Evolutionary conservation across 352 stramenopile species (phyloP), one percentile per base, ranked within the genome.

Genomic region (Pythium aristosporum): DNA sequence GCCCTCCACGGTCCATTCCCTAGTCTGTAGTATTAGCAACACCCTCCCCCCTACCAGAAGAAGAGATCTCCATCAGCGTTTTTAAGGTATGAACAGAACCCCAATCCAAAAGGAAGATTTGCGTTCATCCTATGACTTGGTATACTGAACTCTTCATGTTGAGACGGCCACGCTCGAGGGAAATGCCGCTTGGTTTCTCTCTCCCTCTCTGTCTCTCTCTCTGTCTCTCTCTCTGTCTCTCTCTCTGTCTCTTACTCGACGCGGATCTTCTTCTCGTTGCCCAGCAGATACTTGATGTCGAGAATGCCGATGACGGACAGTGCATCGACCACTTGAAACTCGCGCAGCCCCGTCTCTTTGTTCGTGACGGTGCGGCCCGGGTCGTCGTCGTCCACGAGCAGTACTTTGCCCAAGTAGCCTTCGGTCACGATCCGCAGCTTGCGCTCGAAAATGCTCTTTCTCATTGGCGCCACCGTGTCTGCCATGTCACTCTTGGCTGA

Each of bases 211-310:
- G n/a, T n/a, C n/a, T n/a, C n/a, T n/a, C n/a, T n/a, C n/a, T n/a
- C 39, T 44, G 39, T 4, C 10, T 44, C 39, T 44, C 3, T 16
- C 39, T 44, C 3, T 44, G 7, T 16, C 10, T 18, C 37, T 46
- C 18, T 46, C 5, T 21, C 39, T 20, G 1, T 5, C 1, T 37
- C 18, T 42, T 48, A 63, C 44, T 55, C 20, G n/a, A 63, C 20
- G 21, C 56, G 56, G 43, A 63, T 43, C 20, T 63, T 63, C 34
- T 63, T 63, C 12, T 52, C 56, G 6, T 71, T 73, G 32, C 68
- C 69, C 18, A 87, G 61, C 39, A 87, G 69, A 47, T 71, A 69
- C 42, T 85, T 88, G 53, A 88, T 83, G 49, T 84, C 76, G 13
- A 84, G 23, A 30, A 88, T 84, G 23, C 52, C 73, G 53, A 80